Evolutionary conservation across 2,329 filamentous ascomycete genomes (phyloP).

Genomic region (Delphinella strobiligena): DNA sequence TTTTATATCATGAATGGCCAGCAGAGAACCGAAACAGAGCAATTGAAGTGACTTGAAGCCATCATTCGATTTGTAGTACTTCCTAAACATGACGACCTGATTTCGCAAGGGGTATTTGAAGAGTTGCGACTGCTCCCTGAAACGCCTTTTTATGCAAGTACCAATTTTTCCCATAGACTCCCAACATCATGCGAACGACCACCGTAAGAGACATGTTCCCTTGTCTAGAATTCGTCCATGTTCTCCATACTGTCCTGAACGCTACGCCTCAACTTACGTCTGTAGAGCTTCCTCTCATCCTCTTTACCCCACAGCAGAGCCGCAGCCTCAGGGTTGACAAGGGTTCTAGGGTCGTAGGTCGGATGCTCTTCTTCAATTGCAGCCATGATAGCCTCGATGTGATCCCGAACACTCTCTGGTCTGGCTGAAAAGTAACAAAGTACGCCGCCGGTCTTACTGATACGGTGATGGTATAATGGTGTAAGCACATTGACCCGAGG

Average conservation of each 20-base stretch:
- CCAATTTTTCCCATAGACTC: no score
- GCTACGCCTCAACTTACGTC: slow-evolving; percentile 64
- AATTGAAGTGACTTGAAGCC: no score
- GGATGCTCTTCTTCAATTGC: slow-evolving; percentile 80
- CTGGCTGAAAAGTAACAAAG: slow-evolving; percentile 68
- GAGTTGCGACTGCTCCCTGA: no score
- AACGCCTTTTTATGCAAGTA: no score
- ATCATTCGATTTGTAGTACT: no score
- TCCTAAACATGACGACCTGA: no score
- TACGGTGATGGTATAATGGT: slow-evolving; percentile 74
- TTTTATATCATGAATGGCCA: no score
- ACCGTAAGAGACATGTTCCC: no score
- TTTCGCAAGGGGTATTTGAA: no score
- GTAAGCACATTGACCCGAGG: slow-evolving; percentile 74
- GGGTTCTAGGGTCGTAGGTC: slow-evolving; percentile 78
- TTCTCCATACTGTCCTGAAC: slow-evolving; percentile 47
- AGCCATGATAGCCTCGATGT: slow-evolving; percentile 72
- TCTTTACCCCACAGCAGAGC: slow-evolving; percentile 74
- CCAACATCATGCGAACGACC: no score
- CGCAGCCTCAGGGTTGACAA: slow-evolving; percentile 76
- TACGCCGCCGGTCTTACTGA: slow-evolving; percentile 60
- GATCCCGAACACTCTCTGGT: slow-evolving; percentile 64
- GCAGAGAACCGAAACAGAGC: no score
- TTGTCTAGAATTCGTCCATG: slow-evolving; percentile 1
- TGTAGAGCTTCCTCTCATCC: slow-evolving; percentile 75